Base-by-base conservation (phyloP, 352 stramenopile genomes). In the Nothophytophthora sp. region DNA sequence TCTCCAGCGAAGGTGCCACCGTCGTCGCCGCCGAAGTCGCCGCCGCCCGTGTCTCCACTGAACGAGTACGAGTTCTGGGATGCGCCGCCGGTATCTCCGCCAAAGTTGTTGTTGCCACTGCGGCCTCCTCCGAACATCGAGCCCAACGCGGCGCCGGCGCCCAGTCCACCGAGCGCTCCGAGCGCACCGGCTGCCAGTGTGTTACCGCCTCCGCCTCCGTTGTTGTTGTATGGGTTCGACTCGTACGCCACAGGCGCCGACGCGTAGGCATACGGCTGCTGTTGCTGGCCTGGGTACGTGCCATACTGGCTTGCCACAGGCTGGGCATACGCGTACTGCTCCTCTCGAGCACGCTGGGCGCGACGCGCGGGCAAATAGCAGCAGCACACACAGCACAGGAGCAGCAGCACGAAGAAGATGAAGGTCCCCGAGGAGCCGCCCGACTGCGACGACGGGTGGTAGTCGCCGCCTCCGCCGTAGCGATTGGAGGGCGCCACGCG, bases 321-420 rank as follows among this genome's bases (percentile, higher is more conserved):
- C 38, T 80, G 63, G 3, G 53, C 55, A 44, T 84, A 76, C 16
- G 59, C 55, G 32, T 65, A 51, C 28, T 69, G 46, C 29, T 69
- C 63, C 22, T 73, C 56, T 45, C 50, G 49, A 19, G 63, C 55
- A 15, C 55, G 51, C 5, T 62, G 67, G 4, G 54, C 60, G 16
- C 70, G 50, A 55, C 59, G 43, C 19, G 50, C 39, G 12, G 64
- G 60, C 19, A 68, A 38, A 30, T 74, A 81, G 56, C 73, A 83
- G 51, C 77, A 89, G 55, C 75, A 90, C 15, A 73, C 34, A 39
- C 70, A 79, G 30, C 70, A 86, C 3, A 80, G 39, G 20, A 85
- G 45, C 47, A 90, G 52, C 24, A 80, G 28, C 16, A 61, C 33
- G 24, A 76, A 58, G 39, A 86, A 63, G 28, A 86, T 53, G 32